A percentile compares a stretch with the other conserved stretches of the same genome.
These are phyloP conservation scores for Vaccinium corymbosum DNA, from an alignment of 148 eudicot genomes.

Conservation along the genomic window DNA sequence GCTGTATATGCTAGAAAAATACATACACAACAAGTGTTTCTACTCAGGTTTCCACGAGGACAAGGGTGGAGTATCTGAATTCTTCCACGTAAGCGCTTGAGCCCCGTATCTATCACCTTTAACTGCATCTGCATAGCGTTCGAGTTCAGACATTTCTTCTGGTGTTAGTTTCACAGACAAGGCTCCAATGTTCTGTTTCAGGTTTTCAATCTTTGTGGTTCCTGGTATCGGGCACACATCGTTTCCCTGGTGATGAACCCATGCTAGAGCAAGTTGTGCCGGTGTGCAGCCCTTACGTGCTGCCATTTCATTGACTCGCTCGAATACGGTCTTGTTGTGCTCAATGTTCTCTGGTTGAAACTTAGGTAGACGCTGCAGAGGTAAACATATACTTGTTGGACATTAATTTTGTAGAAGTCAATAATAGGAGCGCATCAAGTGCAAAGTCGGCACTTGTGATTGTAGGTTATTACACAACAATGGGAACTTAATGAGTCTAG, in stretches of 20 bases:
- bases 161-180: constrained; percentile 12
- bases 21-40: neutral
- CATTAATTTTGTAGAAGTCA: no score
- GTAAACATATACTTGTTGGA: neutral
- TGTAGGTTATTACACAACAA: no score
- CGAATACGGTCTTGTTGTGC: constrained; percentile 17
- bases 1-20: neutral
- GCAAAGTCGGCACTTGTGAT: no score
- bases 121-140: constrained; percentile 8
- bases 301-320: constrained; percentile 15
- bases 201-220: constrained; percentile 19
- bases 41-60: neutral
- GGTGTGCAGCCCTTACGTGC: constrained; percentile 17
- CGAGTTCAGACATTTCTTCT: constrained; percentile 17
- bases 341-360: constrained; percentile 15
- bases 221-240: constrained; percentile 23
- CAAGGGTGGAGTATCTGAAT: neutral
- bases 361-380: constrained; percentile 13
- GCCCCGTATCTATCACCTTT: neutral
- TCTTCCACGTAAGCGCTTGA: constrained; percentile 1
- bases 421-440: no score
- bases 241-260: constrained; percentile 22
- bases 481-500: no score
- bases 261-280: constrained; percentile 19
- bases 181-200: constrained; percentile 19